A percentile compares a stretch with the other conserved stretches of the same genome.
These are phyloP conservation scores for Blastomyces emzantsi DNA, from an alignment of 2,329 filamentous ascomycete species.

Conservation along the genomic window DNA sequence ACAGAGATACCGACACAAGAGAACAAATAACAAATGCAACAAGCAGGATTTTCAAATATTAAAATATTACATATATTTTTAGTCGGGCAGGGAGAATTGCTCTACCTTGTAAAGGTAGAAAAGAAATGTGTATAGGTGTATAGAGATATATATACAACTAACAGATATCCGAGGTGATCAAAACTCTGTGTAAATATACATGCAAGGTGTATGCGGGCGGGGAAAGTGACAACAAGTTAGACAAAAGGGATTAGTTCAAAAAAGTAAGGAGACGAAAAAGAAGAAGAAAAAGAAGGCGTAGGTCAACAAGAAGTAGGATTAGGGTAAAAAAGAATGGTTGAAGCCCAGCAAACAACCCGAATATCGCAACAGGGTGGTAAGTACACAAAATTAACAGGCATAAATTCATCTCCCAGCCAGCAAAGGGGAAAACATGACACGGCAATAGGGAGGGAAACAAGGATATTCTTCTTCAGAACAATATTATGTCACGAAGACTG, in stretches of 20 bases:
- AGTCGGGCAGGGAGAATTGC: neutral
- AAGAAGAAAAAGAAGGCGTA: neutral
- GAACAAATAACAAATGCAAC: neutral
- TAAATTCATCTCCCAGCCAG: neutral
- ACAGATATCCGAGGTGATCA: neutral
- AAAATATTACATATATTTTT: neutral
- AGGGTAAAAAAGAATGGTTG: neutral
- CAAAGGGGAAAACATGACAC: neutral
- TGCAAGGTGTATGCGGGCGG: neutral
- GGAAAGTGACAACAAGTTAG: neutral
- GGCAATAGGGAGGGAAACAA: neutral
- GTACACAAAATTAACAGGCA: neutral
- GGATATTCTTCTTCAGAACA: neutral
- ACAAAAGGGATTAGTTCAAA: neutral
- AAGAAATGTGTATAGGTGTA: no score
- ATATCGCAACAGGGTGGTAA: neutral
- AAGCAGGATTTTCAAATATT: neutral
- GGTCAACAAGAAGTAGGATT: neutral
- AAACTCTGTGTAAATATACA: neutral
- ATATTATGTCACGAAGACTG: neutral
- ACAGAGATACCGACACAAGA: neutral
- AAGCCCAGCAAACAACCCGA: neutral
- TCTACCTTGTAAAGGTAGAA: neutral
- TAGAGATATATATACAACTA: neutral
- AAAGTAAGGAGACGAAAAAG: neutral